Percentiles rank a stretch among this genome's conserved stretches.
Conservation (phyloP, 2,329 filamentous ascomycete species). For the Drechslerella coelobrocha region DNA sequence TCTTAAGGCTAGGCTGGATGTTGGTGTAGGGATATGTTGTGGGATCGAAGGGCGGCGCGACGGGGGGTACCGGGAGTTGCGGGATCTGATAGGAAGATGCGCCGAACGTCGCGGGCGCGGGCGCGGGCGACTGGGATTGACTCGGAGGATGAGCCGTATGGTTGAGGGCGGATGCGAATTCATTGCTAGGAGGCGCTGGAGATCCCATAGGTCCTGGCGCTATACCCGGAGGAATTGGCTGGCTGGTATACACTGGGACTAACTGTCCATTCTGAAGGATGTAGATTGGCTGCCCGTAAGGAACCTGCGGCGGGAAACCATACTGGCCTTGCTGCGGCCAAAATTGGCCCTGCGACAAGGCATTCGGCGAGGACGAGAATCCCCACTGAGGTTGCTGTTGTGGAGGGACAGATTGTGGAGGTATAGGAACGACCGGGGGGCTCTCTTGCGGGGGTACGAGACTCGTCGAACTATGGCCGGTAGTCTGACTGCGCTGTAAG, state of each 20-base stretch:
- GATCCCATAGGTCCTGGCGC: conserved; percentile 24
- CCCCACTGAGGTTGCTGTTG: conserved; percentile 35
- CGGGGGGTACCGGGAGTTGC: conserved; percentile 32
- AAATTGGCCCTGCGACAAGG: conserved; percentile 28
- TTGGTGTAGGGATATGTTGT: conserved; percentile 17
- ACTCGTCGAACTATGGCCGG: conserved; percentile 17
- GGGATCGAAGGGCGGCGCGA: conserved; percentile 29
- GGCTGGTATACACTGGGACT: conserved; percentile 36
- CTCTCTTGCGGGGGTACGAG: conserved; percentile 26
- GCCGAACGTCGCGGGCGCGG: conserved; percentile 12
- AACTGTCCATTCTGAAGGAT: conserved; percentile 42
- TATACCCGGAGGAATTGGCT: conserved; percentile 15
- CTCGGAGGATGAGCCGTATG: conserved; percentile 21
- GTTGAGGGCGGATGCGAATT: conserved; percentile 12
- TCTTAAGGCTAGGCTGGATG: neutral
- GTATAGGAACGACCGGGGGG: conserved; percentile 4
- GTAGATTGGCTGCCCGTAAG: conserved; percentile 37
- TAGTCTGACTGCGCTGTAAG: conserved; percentile 5
- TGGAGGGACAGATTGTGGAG: conserved; percentile 1
- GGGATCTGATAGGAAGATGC: conserved; percentile 36
- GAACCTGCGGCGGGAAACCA: conserved; percentile 33
- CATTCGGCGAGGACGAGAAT: conserved; percentile 27
- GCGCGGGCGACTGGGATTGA: too few species aligned
- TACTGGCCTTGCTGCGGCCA: conserved; percentile 36
- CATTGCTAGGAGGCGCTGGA: conserved; percentile 4